Evolutionary conservation across 257 asterid species (phyloP), one percentile per base, ranked within the genome.

Genomic region (Petrea volubilis): DNA sequence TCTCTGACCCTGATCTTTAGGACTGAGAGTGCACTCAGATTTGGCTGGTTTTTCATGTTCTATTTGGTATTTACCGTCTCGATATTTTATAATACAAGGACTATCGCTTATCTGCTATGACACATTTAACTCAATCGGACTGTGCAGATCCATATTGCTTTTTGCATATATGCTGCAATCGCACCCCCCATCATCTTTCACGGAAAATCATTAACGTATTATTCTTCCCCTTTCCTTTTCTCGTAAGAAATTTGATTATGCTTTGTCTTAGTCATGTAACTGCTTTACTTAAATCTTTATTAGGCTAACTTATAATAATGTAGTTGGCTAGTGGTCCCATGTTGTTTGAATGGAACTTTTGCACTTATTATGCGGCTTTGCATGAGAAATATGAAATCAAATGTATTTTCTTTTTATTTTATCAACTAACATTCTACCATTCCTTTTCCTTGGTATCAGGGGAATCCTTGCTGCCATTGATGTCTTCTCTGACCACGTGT

Each of bases 391-490:
- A 59, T 50, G 40, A 10, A 34, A 51, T 29, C 12, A 11, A 31
- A 21, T 67, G 18, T 15, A 24, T 55, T 18, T 52, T 18, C 2
- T 70, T 57, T 59, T 20, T 36, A 40, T 33, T 21, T 57, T 38
- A 20, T 28, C 6, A n/a, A 50, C 40, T 7, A 10, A 53, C 4
- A 13, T 38, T 25, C 25, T 20, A 72, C 36, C 20, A 7, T 64
- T 62, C 27, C 8, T 29, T 77, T 58, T 73, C 43, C 69, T 34
- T 64, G 56, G 51, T 52, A 60, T 70, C 88, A 86, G 90, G 86
- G 93, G 93, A 66, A 86, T 86, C 77, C 88, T 88, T 64, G 84
- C 92, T 71, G 92, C 90, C 50, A 74, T 88, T 71, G 96, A 86
- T 70, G 89, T 86, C 72, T 75, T 88, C 74, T 71, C 85, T 62